Base-by-base conservation (phyloP, 1,284 basidiomycete species). In the Mycosarcoma maydis region DNA sequence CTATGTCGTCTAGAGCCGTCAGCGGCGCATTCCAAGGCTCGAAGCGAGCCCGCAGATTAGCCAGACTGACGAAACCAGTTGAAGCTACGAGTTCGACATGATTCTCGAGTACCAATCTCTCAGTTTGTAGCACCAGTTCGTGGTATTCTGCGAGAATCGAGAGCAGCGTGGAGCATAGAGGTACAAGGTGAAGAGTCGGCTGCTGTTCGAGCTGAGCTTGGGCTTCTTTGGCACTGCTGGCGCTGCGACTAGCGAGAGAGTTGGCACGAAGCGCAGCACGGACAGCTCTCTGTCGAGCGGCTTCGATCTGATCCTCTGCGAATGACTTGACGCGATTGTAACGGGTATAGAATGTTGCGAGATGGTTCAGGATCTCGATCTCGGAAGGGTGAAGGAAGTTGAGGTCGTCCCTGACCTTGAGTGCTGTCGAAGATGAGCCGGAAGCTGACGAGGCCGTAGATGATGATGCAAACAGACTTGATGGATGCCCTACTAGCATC, bases 381-480 rank as follows among this genome's bases (percentile, higher is more conserved):
- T 73, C 71, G 29, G 61, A 61, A 6, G 71, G 67, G 20, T 73
- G 71, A 3, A 66, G 51, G 22, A 58, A 52, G 40, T 46, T 17
- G 51, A 68, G 53, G 33, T 69, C 59, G 42, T 69, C 65, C 30
- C 59, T 42, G 30, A 60, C 47, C 22, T 56, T 50, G 32, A 66
- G 60, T 3, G 66, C 17, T 7, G 39, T 30, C 7, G 40, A 26
- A 20, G 39, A 3, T n/a, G 40, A 19, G 37, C 30, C 42, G 14
- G 22, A 22, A 27, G 6, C 32, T 17, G 37, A 20, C 34, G 20
- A 39, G 5, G 16, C 13, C 22, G 26, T 23, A 1, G 53, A 66
- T 4, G 67, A 67, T 4, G 68, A 73, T 10, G 69, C 59, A 29
- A 73, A 73, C 2, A 73, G 53, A 32, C 58, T 67, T n/a, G 67